Evolutionary conservation across 225 moss, liverwort and hornwort genomes (phyloP).

Genomic region (Thuidium tamariscinum): DNA sequence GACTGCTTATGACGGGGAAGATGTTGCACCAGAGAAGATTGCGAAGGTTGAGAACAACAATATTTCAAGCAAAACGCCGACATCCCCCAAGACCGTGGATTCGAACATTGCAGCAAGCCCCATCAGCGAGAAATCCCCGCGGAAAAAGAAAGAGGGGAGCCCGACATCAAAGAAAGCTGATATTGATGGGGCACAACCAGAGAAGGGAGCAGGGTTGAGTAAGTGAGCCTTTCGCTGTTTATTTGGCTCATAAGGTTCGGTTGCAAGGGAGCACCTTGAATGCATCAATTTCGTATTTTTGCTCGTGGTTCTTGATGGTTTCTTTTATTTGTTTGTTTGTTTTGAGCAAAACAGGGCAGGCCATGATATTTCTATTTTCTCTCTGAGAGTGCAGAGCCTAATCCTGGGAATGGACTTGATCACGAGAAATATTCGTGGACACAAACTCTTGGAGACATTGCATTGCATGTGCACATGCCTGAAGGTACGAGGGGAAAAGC

Average conservation of each 20-base stretch:
- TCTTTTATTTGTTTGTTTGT: background rate
- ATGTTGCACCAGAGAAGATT: background rate
- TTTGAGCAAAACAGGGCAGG: background rate
- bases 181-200: background rate
- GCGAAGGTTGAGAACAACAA: background rate
- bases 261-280: background rate
- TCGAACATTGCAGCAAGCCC: background rate
- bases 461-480: constrained; percentile 41
- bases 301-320: background rate
- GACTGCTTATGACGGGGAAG: background rate
- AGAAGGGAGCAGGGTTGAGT: constrained; percentile 9
- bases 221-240: background rate
- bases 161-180: background rate
- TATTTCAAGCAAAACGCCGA: background rate
- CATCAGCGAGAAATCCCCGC: background rate
- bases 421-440: constrained; percentile 57
- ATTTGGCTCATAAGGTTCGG: background rate
- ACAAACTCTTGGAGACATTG: constrained; percentile 53
- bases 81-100: background rate
- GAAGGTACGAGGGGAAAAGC: constrained; percentile 46
- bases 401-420: constrained; percentile 64
- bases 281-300: background rate
- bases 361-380: background rate
- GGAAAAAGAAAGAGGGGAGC: background rate
- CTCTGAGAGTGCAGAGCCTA: constrained; percentile 33